Base-by-base conservation (phyloP, 164 flowering plant genomes). In the Liriodendron chinense region DNA sequence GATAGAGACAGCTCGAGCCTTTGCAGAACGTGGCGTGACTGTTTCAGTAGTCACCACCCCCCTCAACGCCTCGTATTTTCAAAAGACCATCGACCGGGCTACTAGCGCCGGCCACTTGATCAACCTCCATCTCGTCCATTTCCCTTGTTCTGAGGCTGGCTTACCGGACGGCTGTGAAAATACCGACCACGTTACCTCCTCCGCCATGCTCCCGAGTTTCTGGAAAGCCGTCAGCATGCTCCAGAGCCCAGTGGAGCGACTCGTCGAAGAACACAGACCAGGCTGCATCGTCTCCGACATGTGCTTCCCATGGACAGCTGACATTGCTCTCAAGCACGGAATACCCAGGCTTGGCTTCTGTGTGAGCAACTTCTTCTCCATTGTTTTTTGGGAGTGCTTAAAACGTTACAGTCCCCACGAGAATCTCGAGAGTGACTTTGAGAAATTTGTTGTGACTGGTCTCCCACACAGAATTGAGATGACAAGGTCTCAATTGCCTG, bases 261-360 rank as follows among this genome's bases (percentile, higher is more conserved):
- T 83, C 3, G 12, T 86, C 0, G 47, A 63, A 14, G 76, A 83
- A 47, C 49, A 20, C 13, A 79, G 23, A 7, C 86, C 87, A 0
- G 69, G 85, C 71, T 76, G 74, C 74, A 14, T 85, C 61, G 79
- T 87, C 6, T 79, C 85, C 22, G 88, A 87, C 75, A 57, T 81
- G 76, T 75, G 77, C 73, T 70, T 79, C 21, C 79, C 84, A 0
- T 85, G 84, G 81, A 80, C 84, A 0, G 70, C 70, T 1, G 85
- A 84, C 34, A 47, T 70, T 0, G 81, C 87, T 0, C 20, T 9
- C 47, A 75, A 72, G 34, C 70, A 71, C 65, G 78, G 79, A 7
- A 79, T 86, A 18, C 85, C 86, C 0, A 79, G 84, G 63, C 28
- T 86, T 6, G 34, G 63, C n/a, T 86, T 86, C 64, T 70, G 68